These are phyloP conservation scores for Lasiodiplodia citricola DNA, from an alignment of 2,329 filamentous ascomycete species.

Conservation along the genomic window DNA sequence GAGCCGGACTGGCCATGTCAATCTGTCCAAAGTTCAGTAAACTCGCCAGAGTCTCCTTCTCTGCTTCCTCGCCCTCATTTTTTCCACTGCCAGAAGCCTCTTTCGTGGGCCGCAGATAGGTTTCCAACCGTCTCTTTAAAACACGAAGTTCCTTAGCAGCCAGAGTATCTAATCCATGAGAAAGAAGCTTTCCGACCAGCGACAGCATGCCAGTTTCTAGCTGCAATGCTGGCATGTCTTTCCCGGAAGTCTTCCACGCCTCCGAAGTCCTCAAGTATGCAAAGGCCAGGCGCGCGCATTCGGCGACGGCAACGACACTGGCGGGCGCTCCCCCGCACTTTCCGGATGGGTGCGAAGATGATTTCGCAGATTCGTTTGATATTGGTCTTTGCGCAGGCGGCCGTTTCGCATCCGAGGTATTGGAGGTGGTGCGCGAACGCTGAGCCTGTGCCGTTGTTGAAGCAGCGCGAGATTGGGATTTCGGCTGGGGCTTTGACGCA, in stretches of 20 bases:
- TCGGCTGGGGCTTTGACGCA: constrained; percentile 59
- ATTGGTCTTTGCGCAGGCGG: constrained; percentile 63
- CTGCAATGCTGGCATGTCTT: constrained; percentile 67
- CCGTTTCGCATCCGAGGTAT: constrained; percentile 43
- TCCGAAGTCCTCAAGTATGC: constrained; percentile 66
- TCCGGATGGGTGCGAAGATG: constrained; percentile 43
- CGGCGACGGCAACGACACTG: constrained; percentile 61
- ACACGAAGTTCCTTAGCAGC: constrained; percentile 71
- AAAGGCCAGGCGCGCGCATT: constrained; percentile 73
- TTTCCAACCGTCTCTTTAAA: constrained; percentile 68
- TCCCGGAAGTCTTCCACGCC: constrained; percentile 54
- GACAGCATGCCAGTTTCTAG: constrained; percentile 76
- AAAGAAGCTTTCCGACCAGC: constrained; percentile 69
- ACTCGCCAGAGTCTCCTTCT: constrained; percentile 59
- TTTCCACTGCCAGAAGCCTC: constrained; percentile 30
- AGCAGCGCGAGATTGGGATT: constrained; percentile 27
- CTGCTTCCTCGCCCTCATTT: constrained; percentile 42
- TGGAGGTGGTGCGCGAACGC: constrained; percentile 29
- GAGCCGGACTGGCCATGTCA: constrained; percentile 36
- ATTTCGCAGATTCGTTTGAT: constrained; percentile 58
- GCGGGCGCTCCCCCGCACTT: constrained; percentile 38
- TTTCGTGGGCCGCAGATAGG: constrained; percentile 31
- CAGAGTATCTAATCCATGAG: constrained; percentile 68
- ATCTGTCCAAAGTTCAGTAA: constrained; percentile 66
- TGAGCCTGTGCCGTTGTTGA: constrained; percentile 28